Evolutionary conservation across 768 basidiomycete species (phyloP), one percentile per base, ranked within the genome.

Genomic region (Xerocomus potaroensis): DNA sequence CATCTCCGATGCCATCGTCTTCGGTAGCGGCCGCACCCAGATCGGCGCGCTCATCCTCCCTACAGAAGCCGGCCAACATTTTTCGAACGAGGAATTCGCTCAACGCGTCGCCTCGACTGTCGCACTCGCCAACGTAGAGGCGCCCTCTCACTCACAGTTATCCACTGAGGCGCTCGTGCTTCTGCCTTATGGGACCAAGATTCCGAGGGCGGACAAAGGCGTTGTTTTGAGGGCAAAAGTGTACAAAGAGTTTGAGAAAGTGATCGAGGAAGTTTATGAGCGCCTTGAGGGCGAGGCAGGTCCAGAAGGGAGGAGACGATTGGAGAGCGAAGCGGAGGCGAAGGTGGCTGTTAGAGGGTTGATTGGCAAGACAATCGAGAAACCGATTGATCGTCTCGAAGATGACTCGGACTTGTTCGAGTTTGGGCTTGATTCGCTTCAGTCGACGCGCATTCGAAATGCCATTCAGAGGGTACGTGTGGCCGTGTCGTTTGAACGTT

Each of bases 341-440:
- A 49, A 29, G 22, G 21, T 1, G 8, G 23, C 29, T 14, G 37
- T 64, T 0, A 56, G 47, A 39, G 48, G 50, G n/a, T 2, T 64
- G n/a, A 54, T 62, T 19, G 29, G 18, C 24, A 54, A 30, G 63
- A 64, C 49, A 24, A 37, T 62, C 45, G 49, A 62, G 21, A 38
- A 49, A 19, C 49, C 45, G 12, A 37, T 52, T 4, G 49, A 53
- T 15, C 30, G 38, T 15, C 51, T 62, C 16, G 41, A 48, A 38
- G 57, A 62, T 26, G 57, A 62, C 16, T 69, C 68, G 18, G 77
- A 78, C 44, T 42, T 74, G 19, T 74, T 73, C 31, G 57, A 70
- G 0, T 77, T 72, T 34, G 80, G 80, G 22, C 66, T 81, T 29
- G 76, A 81, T 56, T 79, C 78, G 10, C 54, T 81, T 18, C 74